These are phyloP conservation scores for Cryptococcus amylolentus DNA, from an alignment of 1,284 basidiomycete species.

Conservation along the genomic window DNA sequence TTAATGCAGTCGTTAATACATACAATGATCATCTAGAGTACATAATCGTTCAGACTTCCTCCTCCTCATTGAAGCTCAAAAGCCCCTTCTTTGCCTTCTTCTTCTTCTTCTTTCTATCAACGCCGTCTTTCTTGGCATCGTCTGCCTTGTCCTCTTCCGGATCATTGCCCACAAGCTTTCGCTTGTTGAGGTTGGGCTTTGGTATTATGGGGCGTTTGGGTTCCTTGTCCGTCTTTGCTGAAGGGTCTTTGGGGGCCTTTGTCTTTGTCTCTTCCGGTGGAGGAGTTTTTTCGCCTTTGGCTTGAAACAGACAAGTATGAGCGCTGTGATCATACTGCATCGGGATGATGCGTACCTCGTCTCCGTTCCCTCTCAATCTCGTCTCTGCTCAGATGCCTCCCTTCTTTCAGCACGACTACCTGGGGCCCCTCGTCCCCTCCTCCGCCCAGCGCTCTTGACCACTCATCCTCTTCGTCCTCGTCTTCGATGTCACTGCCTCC, in stretches of 20 bases:
- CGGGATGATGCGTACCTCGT: constrained; percentile 58
- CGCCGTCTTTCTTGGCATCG: constrained; percentile 1
- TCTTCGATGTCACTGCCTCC: constrained; percentile 34
- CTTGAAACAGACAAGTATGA: constrained; percentile 3
- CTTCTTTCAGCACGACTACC: constrained; percentile 76
- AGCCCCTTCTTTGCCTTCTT: constrained; percentile 41
- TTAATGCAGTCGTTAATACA: constrained; percentile 1
- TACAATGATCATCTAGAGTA: background rate
- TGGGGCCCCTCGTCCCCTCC: constrained; percentile 78
- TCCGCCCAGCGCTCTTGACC: constrained; percentile 65
- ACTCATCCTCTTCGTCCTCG: constrained; percentile 64
- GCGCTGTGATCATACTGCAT: background rate
- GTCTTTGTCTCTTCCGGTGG: background rate
- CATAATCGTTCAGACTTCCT: constrained; percentile 19
- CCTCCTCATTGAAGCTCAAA: constrained; percentile 45
- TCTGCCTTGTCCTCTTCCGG: constrained; percentile 6
- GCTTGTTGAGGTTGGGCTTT: constrained; percentile 24
- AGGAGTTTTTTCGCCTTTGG: constrained; percentile 15
- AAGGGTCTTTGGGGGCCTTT: background rate
- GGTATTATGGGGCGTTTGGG: constrained; percentile 14
- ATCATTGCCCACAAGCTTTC: constrained; percentile 35
- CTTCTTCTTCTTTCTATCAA: constrained; percentile 38
- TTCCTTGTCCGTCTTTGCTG: background rate
- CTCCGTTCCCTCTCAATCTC: constrained; percentile 73
- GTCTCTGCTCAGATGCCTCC: constrained; percentile 70